Evolutionary conservation across 2,329 filamentous ascomycete genomes (phyloP), one percentile per base, ranked within the genome.

Genomic region (Pseudogymnoascus verrucosus): DNA sequence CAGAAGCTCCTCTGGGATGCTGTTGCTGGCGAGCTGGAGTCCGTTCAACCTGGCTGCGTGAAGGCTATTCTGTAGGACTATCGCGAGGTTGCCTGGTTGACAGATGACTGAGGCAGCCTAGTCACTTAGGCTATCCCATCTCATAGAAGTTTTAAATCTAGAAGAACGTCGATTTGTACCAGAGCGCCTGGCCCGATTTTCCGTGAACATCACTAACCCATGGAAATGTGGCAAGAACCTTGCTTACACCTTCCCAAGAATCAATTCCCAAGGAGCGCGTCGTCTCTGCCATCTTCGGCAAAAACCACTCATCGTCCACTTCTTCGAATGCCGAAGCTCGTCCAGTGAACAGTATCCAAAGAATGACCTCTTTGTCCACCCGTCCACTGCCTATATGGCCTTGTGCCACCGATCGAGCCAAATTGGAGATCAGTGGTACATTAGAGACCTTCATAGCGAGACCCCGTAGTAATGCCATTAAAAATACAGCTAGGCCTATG

Each of bases 1-100:
- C 69, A 73, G 64, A 67, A 73, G 64, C 37, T 54, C 11, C 60
- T 72, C 3, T 76, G 74, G 73, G 65, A 72, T 3, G 54, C 62
- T 7, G 44, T 76, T 26, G 66, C 68, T 4, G 65, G 64, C 16
- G 68, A 73, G 63, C 40, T 76, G 21, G 71, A 76, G 61, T 47
- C 42, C 10, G 64, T 69, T 16, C 66, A 70, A 57, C 72, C 72
- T 12, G 73, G 73, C 1, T 72, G 69, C 51, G 66, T 75, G 36
- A 51, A 63, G 54, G 64, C 61, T 26, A 64, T 65, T 8, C 37
- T 65, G 37, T n/a, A 60, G 31, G 7, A 44, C 51, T 63, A 62
- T 34, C 26, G 26, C 51, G 34, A 34, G 44, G 11, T 51, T 31
- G 3, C 12, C 47, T 31, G 23, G 16, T 54, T 54, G 47, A 16